A percentile compares a stretch with the other conserved stretches of the same genome.
Conservation (phyloP, 805 yeast genomes). For the Yarrowia sp. region DNA sequence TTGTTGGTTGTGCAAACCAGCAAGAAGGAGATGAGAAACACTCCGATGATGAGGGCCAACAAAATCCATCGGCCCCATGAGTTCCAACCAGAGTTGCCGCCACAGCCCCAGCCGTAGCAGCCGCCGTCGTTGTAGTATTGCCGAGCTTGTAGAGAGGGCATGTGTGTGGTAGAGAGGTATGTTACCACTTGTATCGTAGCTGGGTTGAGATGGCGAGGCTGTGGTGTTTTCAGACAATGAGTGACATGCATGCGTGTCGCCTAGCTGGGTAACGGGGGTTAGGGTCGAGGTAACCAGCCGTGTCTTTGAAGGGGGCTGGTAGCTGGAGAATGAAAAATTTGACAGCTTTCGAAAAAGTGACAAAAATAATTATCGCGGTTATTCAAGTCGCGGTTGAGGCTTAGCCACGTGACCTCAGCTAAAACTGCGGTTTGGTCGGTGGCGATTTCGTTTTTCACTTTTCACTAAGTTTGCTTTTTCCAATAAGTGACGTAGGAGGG, state of each 20-base stretch:
- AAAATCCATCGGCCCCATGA: constrained; percentile 42
- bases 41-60: constrained; percentile 35
- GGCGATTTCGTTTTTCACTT: background rate
- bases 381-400: no score
- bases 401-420: no score
- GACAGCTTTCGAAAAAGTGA: no score
- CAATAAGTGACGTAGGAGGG: no score
- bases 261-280: background rate
- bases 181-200: constrained; percentile 43
- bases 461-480: no score
- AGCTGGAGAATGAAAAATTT: no score
- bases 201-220: constrained; percentile 6
- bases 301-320: background rate
- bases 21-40: constrained; percentile 33
- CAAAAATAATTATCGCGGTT: no score
- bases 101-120: constrained; percentile 26
- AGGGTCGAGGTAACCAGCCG: background rate
- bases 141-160: constrained; percentile 13
- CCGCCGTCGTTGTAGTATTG: constrained; percentile 27
- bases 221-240: constrained; percentile 11
- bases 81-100: constrained; percentile 35
- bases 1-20: constrained; percentile 33
- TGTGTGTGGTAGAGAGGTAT: constrained; percentile 42
- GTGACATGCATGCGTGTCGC: background rate
- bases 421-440: background rate